Evolutionary conservation across 2,329 filamentous ascomycete species (phyloP).

Genomic region (Fusarium pininemorale): DNA sequence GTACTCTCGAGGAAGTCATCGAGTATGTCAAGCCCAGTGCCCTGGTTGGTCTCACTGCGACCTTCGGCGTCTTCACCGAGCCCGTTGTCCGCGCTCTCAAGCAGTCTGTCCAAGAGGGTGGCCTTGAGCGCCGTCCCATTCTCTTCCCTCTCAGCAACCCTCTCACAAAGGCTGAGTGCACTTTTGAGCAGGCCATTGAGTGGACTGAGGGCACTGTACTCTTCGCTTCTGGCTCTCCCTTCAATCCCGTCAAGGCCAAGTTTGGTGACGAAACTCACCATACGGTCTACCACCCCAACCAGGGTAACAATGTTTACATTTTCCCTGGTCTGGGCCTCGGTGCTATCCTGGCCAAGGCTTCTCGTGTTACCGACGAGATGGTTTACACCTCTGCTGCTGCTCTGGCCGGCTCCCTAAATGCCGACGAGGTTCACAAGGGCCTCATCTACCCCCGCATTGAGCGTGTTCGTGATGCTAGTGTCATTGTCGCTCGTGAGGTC

Average conservation of each 20-base stretch:
- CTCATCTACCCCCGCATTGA: slow-evolving; percentile 92
- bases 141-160: slow-evolving; percentile 98
- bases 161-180: slow-evolving; percentile 95
- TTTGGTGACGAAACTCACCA: slow-evolving; percentile 61
- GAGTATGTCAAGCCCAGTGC: slow-evolving; percentile 96
- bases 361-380: slow-evolving; percentile 91
- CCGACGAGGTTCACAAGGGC: slow-evolving; percentile 82
- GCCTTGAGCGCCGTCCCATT: slow-evolving; percentile 80
- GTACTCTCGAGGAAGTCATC: slow-evolving; percentile 87
- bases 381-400: slow-evolving; percentile 92
- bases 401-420: slow-evolving; percentile 79
- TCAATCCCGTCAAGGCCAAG: slow-evolving; percentile 76
- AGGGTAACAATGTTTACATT: slow-evolving; percentile 90
- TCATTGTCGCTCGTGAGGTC: slow-evolving; percentile 87
- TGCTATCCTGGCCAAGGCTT: slow-evolving; percentile 88
- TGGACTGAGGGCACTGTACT: slow-evolving; percentile 92
- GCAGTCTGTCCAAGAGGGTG: slow-evolving; percentile 69
- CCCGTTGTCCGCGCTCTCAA: slow-evolving; percentile 79
- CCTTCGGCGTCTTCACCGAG: slow-evolving; percentile 93
- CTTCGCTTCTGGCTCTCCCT: slow-evolving; percentile 95
- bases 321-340: slow-evolving; percentile 97
- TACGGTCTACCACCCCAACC: slow-evolving; percentile 78
- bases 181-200: slow-evolving; percentile 90
- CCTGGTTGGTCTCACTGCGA: slow-evolving; percentile 92
- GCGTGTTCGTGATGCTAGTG: slow-evolving; percentile 89